A percentile compares a stretch with the other conserved stretches of the same genome.
phyloP scores from a whole-genome alignment of 495 filamentous ascomycete species.

The Penicillium riverlandense region DNA sequence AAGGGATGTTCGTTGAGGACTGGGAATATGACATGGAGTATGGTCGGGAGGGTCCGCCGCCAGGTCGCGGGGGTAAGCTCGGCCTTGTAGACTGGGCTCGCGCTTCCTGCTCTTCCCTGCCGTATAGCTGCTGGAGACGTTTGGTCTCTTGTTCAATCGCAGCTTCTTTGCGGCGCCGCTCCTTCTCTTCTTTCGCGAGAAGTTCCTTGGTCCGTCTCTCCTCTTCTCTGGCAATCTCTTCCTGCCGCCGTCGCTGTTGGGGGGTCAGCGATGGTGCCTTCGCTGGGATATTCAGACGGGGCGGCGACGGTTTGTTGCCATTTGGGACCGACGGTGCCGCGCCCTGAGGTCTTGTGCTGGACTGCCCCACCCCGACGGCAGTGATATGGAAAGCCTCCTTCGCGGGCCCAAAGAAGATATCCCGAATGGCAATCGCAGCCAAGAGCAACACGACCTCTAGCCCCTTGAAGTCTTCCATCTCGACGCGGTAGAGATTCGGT shows the following conservation, averaged over 20 bases:
- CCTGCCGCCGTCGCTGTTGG: constrained; percentile 20
- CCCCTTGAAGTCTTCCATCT: constrained; percentile 92
- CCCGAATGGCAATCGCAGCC: constrained; percentile 74
- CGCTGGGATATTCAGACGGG: constrained; percentile 7
- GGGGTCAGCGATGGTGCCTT: constrained; percentile 8
- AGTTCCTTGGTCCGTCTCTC: constrained; percentile 65
- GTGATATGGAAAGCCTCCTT: constrained; percentile 73
- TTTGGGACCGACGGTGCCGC: neutral
- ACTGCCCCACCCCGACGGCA: constrained; percentile 9
- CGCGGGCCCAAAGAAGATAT: constrained; percentile 67
- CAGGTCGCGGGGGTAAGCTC: constrained; percentile 11
- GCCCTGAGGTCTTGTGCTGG: neutral
- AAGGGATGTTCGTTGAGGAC: neutral
- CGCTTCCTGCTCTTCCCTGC: constrained; percentile 40
- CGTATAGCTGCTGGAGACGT: constrained; percentile 66
- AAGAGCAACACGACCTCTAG: constrained; percentile 85
- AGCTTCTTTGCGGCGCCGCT: constrained; percentile 54
- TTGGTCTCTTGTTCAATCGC: constrained; percentile 83
- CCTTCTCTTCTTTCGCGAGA: constrained; percentile 71
- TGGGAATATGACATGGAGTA: constrained; percentile 12
- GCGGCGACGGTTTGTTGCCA: constrained; percentile 2
- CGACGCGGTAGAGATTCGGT: constrained; percentile 81
- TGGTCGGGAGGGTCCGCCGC: constrained; percentile 8
- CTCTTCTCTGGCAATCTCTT: constrained; percentile 54
- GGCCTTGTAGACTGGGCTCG: constrained; percentile 25